Base-by-base conservation (phyloP, 305 asterid genomes). In the Fraxinus greggii region DNA sequence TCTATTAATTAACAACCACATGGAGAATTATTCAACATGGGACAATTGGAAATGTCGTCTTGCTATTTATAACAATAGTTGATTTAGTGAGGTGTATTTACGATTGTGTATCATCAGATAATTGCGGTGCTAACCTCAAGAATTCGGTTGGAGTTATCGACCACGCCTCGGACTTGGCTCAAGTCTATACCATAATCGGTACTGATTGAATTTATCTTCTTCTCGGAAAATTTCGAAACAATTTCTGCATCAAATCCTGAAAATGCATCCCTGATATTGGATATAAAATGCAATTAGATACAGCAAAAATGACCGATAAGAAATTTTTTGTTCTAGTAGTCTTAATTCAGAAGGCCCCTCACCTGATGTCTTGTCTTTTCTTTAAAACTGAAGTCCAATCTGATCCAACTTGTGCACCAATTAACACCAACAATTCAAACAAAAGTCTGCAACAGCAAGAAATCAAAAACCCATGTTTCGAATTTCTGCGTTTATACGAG, bases 381-480 rank as follows among this genome's bases (percentile, higher is more conserved):
- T 87, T 90, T 86, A 93, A 76, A 15, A 93, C 97, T 1, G 92
- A 86, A 78, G 90, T 87, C 98, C 98, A 92, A 51, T 92, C 95
- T 40, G 97, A 93, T 84, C 97, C 98, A 59, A 93, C 91, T 90
- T 93, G 98, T 13, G 97, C 97, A 17, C 97, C 98, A 1, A 92
- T 88, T 85, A 92, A 81, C 42, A 90, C 93, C 83, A 93, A 83
- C 84, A 92, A 85, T 82, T 92, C 97, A 87, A 93, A 93, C 72
- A 92, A 87, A 89, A 88, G 59, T 48, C 98, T 92, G 89, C 67
- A 26, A 67, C 3, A 78, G 38, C 28, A 73, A 36, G 72, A 7
- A 73, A n/a, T 67, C 61, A 78, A 77, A 13, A 77, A 51, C 61
- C 23, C 54, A 70, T 29, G 4, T 72, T 17, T 15, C 3, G 3